Evolutionary conservation across 169 alveolate genomes (phyloP).

Genomic region (Condylostoma magnum): DNA sequence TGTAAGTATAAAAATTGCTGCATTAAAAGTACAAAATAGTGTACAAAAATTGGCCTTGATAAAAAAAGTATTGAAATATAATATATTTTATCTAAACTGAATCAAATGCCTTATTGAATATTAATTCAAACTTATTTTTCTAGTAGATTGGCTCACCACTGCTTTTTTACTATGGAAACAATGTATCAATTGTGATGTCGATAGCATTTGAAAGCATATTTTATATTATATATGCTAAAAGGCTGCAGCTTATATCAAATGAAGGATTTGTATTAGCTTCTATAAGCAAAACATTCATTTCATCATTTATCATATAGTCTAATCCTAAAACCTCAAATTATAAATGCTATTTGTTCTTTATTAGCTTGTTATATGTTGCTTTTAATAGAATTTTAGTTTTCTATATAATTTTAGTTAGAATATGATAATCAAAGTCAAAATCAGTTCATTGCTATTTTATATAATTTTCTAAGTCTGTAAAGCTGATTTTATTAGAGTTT

Average conservation of each 20-base stretch:
- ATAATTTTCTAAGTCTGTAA: slow-evolving; percentile 49
- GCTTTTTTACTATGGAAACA: slow-evolving; percentile 34
- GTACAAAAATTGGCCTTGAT: too few relatives aligned
- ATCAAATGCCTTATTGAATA: too few relatives aligned
- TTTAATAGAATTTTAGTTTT: slow-evolving; percentile 31
- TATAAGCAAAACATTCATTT: slow-evolving; percentile 58
- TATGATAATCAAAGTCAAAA: not conserved
- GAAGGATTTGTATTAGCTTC: slow-evolving; percentile 84
- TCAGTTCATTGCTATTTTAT: slow-evolving; percentile 38
- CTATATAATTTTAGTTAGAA: slow-evolving; percentile 25
- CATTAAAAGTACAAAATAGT: too few relatives aligned
- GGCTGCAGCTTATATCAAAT: slow-evolving; percentile 57
- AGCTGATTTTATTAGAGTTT: slow-evolving; percentile 54
- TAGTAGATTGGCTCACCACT: too few relatives aligned
- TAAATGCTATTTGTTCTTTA: slow-evolving; percentile 16
- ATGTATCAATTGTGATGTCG: slow-evolving; percentile 53
- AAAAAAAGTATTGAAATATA: too few relatives aligned
- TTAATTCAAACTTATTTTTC: slow-evolving; percentile 26
- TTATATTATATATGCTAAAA: slow-evolving; percentile 53
- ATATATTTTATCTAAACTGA: too few relatives aligned
- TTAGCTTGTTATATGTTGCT: slow-evolving; percentile 37
- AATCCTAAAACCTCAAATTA: slow-evolving; percentile 70
- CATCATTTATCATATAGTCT: slow-evolving; percentile 69
- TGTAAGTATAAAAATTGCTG: too few relatives aligned
- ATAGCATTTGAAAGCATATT: slow-evolving; percentile 65